Evolutionary conservation across 306 rosid genomes (phyloP), one percentile per base, ranked within the genome.

Genomic region (Fagus sylvatica): DNA sequence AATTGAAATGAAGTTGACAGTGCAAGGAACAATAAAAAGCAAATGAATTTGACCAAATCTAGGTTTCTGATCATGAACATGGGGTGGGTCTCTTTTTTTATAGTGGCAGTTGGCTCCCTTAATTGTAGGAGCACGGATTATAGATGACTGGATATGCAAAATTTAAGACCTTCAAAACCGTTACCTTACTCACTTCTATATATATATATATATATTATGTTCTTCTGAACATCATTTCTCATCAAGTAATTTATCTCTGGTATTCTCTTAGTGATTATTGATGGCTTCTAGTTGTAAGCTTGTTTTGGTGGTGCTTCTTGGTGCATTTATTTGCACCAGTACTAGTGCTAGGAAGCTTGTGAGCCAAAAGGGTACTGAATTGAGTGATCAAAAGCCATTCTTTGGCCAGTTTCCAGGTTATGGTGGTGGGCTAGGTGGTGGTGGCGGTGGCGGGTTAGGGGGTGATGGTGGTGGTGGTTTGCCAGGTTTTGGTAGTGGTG

Each of bases 241-340:
- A 79, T 67, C 56, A 12, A 61, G 16, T 46, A 37, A 22, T 22
- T 7, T 32, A 32, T 71, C 40, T 48, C 12, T 22, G 62, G 40
- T 1, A 71, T 46, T 49, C 39, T 74, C 9, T 15, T 9, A 9
- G 40, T 0, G 68, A 54, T 22, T 22, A 22, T 22, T 55, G 37
- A 84, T 72, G 90, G 66, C 51, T 46, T 46, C 51, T 46, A 4
- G 15, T 85, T 61, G 59, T 11, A 87, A 87, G 76, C 70, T 76
- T 66, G 42, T 89, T 78, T 77, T 84, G 53, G 48, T 87, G 79
- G 78, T 70, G 73, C 62, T 87, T 74, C 69, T 84, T 59, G 16
- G 55, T 72, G 79, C 85, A 72, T 30, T 72, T 13, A 8, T 74
- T 3, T 53, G 82, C 68, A 56, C 72, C 8, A 51, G 73, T 39